Evolutionary conservation across 257 asterid genomes (phyloP).

Genomic region (Nicotiana noctiflora): DNA sequence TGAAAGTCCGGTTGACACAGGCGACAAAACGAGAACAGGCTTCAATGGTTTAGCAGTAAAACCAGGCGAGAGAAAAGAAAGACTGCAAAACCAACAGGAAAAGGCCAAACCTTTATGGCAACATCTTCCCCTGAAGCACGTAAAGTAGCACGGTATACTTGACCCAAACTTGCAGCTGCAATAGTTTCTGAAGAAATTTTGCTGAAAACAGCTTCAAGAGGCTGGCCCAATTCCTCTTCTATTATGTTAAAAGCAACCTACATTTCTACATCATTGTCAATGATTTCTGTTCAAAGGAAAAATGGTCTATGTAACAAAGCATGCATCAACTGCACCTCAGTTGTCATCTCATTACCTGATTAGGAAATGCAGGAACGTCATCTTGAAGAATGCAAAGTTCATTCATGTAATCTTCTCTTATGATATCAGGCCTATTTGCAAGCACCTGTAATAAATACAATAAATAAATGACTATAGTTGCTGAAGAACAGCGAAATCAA

Average conservation of each 20-base stretch:
- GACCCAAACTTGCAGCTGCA: constrained; percentile 99
- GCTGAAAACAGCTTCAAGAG: constrained; percentile 96
- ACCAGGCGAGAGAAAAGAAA: constrained; percentile 11
- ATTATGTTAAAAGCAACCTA: constrained; percentile 96
- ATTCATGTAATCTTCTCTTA: constrained; percentile 97
- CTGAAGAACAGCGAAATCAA: neutral
- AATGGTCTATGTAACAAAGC: constrained; percentile 17
- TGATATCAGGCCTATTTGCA: constrained; percentile 98
- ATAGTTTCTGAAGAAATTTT: constrained; percentile 84
- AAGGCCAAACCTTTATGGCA: constrained; percentile 74
- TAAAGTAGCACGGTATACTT: constrained; percentile 96
- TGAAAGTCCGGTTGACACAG: neutral
- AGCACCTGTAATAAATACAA: constrained; percentile 53
- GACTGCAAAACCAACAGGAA: neutral
- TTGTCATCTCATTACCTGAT: constrained; percentile 58
- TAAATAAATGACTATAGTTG: neutral
- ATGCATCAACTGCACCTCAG: constrained; percentile 21
- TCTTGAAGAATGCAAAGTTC: constrained; percentile 99
- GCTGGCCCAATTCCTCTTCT: constrained; percentile 97
- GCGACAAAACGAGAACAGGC: constrained; percentile 5
- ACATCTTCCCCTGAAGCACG: constrained; percentile 93
- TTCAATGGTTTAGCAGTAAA: constrained; percentile 8
- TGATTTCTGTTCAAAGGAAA: constrained; percentile 29
- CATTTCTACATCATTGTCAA: constrained; percentile 38
- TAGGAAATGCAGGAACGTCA: constrained; percentile 96